Percentiles rank a stretch among this genome's conserved stretches.
Evolutionary conservation across 495 filamentous ascomycete genomes (phyloP).

Genomic region (Daldinia grandis): DNA sequence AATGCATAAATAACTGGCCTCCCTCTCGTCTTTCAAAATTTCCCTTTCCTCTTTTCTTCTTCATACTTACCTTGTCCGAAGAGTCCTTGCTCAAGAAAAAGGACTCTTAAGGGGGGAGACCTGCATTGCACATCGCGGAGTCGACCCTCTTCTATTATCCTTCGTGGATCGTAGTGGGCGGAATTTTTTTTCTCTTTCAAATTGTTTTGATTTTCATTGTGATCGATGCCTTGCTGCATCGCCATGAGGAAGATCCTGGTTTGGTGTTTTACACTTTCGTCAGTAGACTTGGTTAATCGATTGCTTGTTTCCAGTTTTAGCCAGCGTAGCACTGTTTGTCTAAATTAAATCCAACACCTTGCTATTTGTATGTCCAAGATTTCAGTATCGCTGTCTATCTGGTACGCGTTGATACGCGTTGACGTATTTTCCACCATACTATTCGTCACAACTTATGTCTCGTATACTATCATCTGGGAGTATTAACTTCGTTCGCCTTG

Average conservation of each 20-base stretch:
- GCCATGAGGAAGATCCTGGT: constrained; percentile 31
- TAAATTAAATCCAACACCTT: no score
- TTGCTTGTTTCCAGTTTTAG: no score
- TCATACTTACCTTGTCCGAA: constrained; percentile 81
- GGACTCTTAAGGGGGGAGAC: constrained; percentile 67
- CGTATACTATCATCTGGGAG: background rate
- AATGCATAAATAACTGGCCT: constrained; percentile 17
- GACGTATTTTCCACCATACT: no score
- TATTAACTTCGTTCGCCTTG: background rate
- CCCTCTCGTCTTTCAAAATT: background rate
- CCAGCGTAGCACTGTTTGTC: no score
- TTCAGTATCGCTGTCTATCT: no score
- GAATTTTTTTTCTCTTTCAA: constrained; percentile 40
- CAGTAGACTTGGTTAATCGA: no score
- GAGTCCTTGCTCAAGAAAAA: constrained; percentile 68
- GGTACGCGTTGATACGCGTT: no score
- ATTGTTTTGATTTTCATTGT: constrained; percentile 36
- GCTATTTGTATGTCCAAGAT: no score
- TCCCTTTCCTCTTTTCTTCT: constrained; percentile 53
- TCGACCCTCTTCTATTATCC: constrained; percentile 71
- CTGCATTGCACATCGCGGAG: constrained; percentile 84
- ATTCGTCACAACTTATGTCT: no score
- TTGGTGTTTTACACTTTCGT: no score
- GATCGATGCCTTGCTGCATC: constrained; percentile 31
- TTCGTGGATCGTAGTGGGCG: constrained; percentile 68